Evolutionary conservation across 371 early-diverging fungal genomes (phyloP), one percentile per base, ranked within the genome.

Genomic region (Mucor mucedo): DNA sequence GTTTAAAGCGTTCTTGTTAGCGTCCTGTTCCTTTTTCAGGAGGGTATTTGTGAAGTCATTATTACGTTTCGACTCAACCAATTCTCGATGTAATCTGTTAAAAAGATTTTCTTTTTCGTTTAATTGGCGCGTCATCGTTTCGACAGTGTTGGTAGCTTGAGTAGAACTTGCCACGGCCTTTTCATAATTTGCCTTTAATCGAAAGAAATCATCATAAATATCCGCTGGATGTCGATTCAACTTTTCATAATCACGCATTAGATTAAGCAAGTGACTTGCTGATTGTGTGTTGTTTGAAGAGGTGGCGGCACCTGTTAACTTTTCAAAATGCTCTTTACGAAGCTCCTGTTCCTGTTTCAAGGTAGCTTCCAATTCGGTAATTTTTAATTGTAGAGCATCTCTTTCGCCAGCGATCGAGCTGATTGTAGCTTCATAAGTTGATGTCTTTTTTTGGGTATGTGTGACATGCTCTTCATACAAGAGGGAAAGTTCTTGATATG

Each of bases 181-280:
- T 7, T 41, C 27, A n/a, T 60, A 60, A 14, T 50, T 35, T 28
- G 47, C 27, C 2, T 44, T 14, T 16, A 66, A 32, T 4, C 55
- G 44, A 28, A 66, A 66, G 33, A 38, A 66, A 4, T 66, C 66
- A 33, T 55, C 38, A 42, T 55, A 66, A 9, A 66, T 60, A 28
- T 60, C 60, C 44, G 60, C 66, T n/a, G 61, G 60, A 5, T 44
- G 48, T 52, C 55, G 60, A 5, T 55, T 47, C 1, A 44, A 9
- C 16, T 52, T 42, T 56, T 59, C 45, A 50, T 66, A 66, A 11
- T 60, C 66, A 3, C 60, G 41, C 8, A 66, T 55, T 16, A 60
- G 40, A 32, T 28, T 16, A 6, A 60, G 50, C 2, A 66, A 28
- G 5, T 38, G 28, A 41, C 55, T 59, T 9, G 40, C 1, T 11